These are phyloP conservation scores for Stachybotrys echinatus DNA, from an alignment of 2,329 filamentous ascomycete genomes.

Conservation along the genomic window DNA sequence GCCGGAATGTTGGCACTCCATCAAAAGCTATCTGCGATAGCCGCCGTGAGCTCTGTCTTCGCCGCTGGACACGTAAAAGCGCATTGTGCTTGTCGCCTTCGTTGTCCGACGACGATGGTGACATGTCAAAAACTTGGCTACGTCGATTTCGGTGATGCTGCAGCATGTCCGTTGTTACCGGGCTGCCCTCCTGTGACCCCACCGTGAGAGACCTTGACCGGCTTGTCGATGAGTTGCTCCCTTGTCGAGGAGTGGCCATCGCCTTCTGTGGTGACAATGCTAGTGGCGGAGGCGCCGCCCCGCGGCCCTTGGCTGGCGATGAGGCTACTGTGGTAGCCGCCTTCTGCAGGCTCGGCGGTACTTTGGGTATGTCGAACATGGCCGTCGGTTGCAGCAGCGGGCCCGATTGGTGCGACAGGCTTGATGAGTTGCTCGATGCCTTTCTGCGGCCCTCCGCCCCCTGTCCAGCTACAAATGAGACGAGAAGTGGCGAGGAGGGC, in stretches of 20 bases:
- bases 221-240: slow-evolving; percentile 55
- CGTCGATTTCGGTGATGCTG: slow-evolving; percentile 81
- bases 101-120: slow-evolving; percentile 94
- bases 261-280: slow-evolving; percentile 60
- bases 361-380: slow-evolving; percentile 67
- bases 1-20: slow-evolving; percentile 81
- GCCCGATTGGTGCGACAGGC: slow-evolving; percentile 69
- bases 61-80: slow-evolving; percentile 83
- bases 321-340: slow-evolving; percentile 47
- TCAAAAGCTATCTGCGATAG: slow-evolving; percentile 86
- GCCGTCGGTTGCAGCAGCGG: slow-evolving; percentile 63
- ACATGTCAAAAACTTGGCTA: slow-evolving; percentile 94
- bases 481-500: slow-evolving; percentile 71
- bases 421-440: slow-evolving; percentile 84
- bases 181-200: slow-evolving; percentile 87
- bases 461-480: slow-evolving; percentile 87
- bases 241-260: slow-evolving; percentile 54
- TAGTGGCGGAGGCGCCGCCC: slow-evolving; percentile 42
- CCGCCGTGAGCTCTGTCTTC: slow-evolving; percentile 90
- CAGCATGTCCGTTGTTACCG: slow-evolving; percentile 62
- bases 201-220: slow-evolving; percentile 86
- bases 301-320: slow-evolving; percentile 53
- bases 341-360: slow-evolving; percentile 54
- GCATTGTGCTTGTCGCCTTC: slow-evolving; percentile 91
- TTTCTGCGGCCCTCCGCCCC: slow-evolving; percentile 76